phyloP scores from a whole-genome alignment of 202 grass and related monocot species.

The Thinopyrum obtusiflorum region DNA sequence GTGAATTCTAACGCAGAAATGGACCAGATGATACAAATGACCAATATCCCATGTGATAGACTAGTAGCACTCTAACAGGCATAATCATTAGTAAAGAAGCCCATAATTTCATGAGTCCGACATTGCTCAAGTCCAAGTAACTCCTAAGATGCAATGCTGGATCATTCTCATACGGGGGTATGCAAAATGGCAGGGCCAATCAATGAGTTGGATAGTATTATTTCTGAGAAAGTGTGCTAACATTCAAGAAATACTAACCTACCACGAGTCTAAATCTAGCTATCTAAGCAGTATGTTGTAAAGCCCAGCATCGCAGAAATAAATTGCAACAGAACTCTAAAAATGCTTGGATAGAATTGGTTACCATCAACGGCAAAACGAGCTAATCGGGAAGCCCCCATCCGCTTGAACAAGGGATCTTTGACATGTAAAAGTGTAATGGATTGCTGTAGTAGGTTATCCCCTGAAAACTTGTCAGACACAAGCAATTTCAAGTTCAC shows the following conservation, averaged over 20 bases:
- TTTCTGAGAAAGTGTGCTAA: not conserved
- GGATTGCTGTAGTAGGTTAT: conserved; percentile 81
- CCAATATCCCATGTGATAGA: not conserved
- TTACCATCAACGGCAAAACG: conserved; percentile 91
- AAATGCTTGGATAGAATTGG: conserved; percentile 9
- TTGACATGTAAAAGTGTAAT: conserved; percentile 87
- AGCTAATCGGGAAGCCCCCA: conserved; percentile 77
- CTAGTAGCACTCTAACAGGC: not conserved
- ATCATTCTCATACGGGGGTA: not conserved
- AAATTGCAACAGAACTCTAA: not conserved
- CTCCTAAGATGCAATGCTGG: not conserved
- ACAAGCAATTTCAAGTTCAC: conserved; percentile 34
- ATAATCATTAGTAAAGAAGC: conserved; percentile 13
- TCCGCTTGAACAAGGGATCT: conserved; percentile 91
- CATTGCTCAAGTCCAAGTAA: conserved; percentile 7
- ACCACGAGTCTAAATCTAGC: conserved; percentile 1
- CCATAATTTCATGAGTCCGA: not conserved
- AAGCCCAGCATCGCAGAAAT: conserved; percentile 18
- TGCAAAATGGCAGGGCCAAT: not conserved
- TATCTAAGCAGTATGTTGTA: not conserved
- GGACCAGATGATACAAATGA: not conserved
- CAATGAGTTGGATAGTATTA: not conserved
- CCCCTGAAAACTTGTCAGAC: conserved; percentile 65
- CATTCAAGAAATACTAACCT: not conserved
- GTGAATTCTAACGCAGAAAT: no score